These are phyloP conservation scores for Alternaria gansuensis DNA, from an alignment of 2,329 filamentous ascomycete species.

Conservation along the genomic window DNA sequence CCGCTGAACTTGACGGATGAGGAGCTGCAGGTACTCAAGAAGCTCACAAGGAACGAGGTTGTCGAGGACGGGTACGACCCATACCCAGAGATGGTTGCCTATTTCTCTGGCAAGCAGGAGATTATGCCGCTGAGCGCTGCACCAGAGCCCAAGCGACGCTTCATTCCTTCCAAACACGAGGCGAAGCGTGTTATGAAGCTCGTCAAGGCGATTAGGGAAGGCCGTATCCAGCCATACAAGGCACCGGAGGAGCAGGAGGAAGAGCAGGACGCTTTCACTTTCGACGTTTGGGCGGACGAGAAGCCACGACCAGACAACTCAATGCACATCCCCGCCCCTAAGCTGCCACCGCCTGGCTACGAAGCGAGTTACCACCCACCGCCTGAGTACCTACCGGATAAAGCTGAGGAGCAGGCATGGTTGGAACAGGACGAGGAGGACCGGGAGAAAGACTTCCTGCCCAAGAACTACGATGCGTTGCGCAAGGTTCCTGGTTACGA, in stretches of 20 bases:
- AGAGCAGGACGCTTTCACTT: constrained; percentile 72
- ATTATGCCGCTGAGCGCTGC: constrained; percentile 94
- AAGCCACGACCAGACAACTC: constrained; percentile 80
- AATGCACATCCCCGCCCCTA: constrained; percentile 96
- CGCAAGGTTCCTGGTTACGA: constrained; percentile 93
- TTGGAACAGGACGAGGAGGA: constrained; percentile 88
- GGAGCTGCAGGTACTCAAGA: constrained; percentile 86
- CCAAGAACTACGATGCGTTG: constrained; percentile 81
- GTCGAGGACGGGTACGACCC: constrained; percentile 90
- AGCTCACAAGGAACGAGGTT: constrained; percentile 87
- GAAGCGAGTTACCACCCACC: constrained; percentile 97
- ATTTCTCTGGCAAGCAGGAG: constrained; percentile 89
- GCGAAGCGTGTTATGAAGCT: constrained; percentile 97
- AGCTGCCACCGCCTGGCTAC: constrained; percentile 90
- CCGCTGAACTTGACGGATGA: constrained; percentile 86
- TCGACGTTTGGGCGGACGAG: constrained; percentile 96
- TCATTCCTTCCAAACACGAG: constrained; percentile 96
- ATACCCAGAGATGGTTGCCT: constrained; percentile 92
- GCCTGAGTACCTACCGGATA: constrained; percentile 87
- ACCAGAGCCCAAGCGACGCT: constrained; percentile 94
- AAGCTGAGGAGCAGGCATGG: constrained; percentile 85
- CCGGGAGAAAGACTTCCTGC: constrained; percentile 86
- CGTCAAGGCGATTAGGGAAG: constrained; percentile 93
- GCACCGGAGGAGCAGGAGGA: constrained; percentile 78
- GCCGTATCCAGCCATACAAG: constrained; percentile 90